Evolutionary conservation across 257 asterid genomes (phyloP).

Genomic region (Linderniella brevidens): DNA sequence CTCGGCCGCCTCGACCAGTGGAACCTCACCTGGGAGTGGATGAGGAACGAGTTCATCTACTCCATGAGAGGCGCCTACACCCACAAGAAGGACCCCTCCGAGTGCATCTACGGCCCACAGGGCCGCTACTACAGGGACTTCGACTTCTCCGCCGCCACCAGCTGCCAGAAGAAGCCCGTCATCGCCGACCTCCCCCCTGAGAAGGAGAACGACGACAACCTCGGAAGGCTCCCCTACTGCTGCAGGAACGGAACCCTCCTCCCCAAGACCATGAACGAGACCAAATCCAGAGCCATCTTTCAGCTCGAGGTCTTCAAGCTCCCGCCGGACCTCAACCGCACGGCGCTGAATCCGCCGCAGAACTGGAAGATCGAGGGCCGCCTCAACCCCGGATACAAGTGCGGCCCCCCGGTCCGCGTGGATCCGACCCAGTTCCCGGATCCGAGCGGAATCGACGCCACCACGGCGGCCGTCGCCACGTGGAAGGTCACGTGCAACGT

Average conservation of each 20-base stretch:
- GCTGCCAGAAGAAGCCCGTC: constrained; percentile 33
- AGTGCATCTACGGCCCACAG: constrained; percentile 37
- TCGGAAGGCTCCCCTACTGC: constrained; percentile 37
- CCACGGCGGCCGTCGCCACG: constrained; percentile 26
- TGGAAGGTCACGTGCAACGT: constrained; percentile 60
- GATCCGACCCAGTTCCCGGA: constrained; percentile 35
- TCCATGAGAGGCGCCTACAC: constrained; percentile 45
- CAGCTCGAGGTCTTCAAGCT: constrained; percentile 43
- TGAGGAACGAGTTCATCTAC: constrained; percentile 43
- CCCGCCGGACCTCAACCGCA: constrained; percentile 39
- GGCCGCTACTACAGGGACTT: constrained; percentile 22
- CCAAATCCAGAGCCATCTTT: constrained; percentile 30
- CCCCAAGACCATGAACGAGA: constrained; percentile 35
- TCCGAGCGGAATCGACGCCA: constrained; percentile 29
- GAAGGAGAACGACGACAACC: constrained; percentile 25
- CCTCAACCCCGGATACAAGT: constrained; percentile 35
- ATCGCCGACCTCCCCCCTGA: constrained; percentile 44
- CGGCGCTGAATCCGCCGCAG: constrained; percentile 35
- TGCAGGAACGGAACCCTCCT: constrained; percentile 44
- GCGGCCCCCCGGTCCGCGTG: constrained; percentile 32
- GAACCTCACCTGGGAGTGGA: constrained; percentile 74
- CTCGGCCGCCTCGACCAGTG: constrained; percentile 58
- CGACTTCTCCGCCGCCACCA: constrained; percentile 33
- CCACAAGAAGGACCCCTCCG: constrained; percentile 24
- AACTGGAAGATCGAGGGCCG: constrained; percentile 42